These are phyloP conservation scores for Mucor circinelloides DNA, from an alignment of 371 early-diverging fungal species.

Conservation along the genomic window DNA sequence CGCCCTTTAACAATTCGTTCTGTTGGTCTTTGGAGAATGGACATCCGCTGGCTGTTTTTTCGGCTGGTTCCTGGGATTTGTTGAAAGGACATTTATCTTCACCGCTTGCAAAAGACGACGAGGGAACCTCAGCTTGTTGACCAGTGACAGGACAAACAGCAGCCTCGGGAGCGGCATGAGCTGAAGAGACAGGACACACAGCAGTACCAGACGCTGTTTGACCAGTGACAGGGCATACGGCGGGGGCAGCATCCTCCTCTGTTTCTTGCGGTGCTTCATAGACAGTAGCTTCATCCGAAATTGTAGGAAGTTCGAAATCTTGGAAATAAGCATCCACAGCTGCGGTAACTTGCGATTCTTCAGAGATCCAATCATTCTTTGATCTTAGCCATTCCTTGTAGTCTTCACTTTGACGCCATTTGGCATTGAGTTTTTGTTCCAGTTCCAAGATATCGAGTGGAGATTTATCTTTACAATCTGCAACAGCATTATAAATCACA, in stretches of 20 bases:
- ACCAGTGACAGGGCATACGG: slow-evolving; percentile 37
- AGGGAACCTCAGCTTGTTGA: neutral
- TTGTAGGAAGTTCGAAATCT: neutral
- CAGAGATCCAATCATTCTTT: neutral
- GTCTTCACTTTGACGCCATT: slow-evolving; percentile 44
- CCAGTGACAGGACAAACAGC: slow-evolving; percentile 39
- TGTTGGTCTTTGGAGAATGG: neutral
- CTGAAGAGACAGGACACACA: slow-evolving; percentile 14
- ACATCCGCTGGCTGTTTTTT: neutral
- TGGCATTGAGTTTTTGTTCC: slow-evolving; percentile 33
- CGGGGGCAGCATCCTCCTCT: neutral
- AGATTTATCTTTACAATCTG: neutral
- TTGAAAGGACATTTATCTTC: neutral
- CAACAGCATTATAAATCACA: slow-evolving; percentile 33
- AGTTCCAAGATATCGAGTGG: slow-evolving; percentile 27
- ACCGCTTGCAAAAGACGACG: neutral
- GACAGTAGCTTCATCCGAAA: slow-evolving; percentile 6
- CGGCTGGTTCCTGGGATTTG: neutral
- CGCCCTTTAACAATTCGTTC: neutral
- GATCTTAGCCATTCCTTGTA: slow-evolving; percentile 31
- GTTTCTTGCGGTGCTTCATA: slow-evolving; percentile 27
- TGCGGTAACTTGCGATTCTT: slow-evolving; percentile 6
- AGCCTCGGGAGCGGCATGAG: neutral
- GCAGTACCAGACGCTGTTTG: slow-evolving; percentile 6
- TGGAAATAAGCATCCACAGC: slow-evolving; percentile 24